phyloP scores from a whole-genome alignment of 2,329 filamentous ascomycete genomes.

The Aspergillus hiratsukae region DNA sequence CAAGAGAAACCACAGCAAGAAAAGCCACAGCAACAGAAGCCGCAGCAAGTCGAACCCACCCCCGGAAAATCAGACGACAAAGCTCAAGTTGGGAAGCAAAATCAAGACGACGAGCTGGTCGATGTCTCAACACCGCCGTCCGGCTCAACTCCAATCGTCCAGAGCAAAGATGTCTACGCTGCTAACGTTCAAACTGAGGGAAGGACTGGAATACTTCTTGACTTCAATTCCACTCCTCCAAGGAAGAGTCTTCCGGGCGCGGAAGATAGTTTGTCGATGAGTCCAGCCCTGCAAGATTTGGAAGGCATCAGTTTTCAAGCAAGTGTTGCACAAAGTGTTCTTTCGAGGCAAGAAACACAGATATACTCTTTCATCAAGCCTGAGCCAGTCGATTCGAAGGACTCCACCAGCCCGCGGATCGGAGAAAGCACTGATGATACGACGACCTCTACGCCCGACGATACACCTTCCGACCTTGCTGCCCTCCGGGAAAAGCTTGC shows the following conservation, averaged over 20 bases:
- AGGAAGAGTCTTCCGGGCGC: background rate
- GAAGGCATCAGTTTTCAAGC: constrained; percentile 17
- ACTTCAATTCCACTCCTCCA: constrained; percentile 15
- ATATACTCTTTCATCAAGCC: background rate
- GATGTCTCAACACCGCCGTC: background rate
- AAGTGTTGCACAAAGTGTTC: background rate
- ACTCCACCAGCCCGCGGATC: background rate
- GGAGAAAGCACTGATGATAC: background rate
- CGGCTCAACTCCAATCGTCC: background rate
- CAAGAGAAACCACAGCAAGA: background rate
- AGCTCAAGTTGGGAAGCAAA: background rate
- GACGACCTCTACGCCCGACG: background rate
- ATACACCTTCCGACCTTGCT: background rate
- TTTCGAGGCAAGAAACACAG: background rate
- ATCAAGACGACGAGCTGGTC: background rate
- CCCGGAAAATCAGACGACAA: background rate
- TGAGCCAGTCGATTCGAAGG: background rate
- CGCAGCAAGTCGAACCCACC: background rate
- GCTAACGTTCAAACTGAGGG: background rate
- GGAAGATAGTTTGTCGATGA: constrained; percentile 3
- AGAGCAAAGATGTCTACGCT: background rate
- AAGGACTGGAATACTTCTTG: constrained; percentile 17
- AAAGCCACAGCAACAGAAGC: background rate
- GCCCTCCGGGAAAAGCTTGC: constrained; percentile 8
- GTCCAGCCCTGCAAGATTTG: constrained; percentile 16